These are phyloP conservation scores for Ophiostoma ulmi DNA, from an alignment of 2,329 filamentous ascomycete genomes.

Conservation along the genomic window DNA sequence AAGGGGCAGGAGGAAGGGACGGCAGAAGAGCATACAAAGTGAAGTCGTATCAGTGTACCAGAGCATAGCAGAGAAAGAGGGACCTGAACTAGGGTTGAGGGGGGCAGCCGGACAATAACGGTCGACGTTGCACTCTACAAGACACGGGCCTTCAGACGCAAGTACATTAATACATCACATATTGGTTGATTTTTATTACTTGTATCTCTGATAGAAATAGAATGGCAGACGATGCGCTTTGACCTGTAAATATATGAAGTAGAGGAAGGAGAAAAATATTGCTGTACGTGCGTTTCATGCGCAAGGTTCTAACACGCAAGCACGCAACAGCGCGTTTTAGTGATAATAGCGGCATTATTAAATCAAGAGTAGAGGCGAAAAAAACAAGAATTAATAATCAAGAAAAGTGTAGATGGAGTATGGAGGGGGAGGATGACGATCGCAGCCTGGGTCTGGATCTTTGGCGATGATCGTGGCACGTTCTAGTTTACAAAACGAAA, in stretches of 20 bases:
- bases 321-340: background rate
- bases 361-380: background rate
- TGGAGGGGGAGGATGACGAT: background rate
- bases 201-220: background rate
- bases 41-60: background rate
- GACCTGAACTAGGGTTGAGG: background rate
- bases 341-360: background rate
- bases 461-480: background rate
- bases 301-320: background rate
- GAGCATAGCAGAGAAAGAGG: background rate
- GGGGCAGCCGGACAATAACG: background rate
- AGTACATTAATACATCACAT: constrained; percentile 5
- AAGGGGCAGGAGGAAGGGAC: background rate
- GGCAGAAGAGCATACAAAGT: background rate
- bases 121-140: constrained; percentile 1
- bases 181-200: background rate
- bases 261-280: background rate
- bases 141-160: constrained; percentile 4
- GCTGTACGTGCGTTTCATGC: constrained; percentile 1
- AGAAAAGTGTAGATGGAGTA: background rate
- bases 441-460: constrained; percentile 1
- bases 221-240: background rate
- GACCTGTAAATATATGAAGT: background rate
- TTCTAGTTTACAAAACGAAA: background rate
- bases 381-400: background rate